These are phyloP conservation scores for Fusarium verrucosum DNA, from an alignment of 2,329 filamentous ascomycete species.

Conservation along the genomic window DNA sequence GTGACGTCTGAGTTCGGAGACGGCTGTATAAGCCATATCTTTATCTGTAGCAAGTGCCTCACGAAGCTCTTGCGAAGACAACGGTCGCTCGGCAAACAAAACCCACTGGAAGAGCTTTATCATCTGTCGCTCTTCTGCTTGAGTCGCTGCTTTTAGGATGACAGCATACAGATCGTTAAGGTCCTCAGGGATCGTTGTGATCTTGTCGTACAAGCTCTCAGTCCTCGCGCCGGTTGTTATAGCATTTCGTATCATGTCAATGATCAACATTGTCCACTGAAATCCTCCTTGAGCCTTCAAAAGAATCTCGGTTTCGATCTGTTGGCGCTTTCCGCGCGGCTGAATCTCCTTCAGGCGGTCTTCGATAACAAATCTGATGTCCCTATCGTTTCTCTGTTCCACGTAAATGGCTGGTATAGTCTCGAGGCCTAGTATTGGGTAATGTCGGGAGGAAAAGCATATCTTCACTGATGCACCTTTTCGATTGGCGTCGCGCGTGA, in stretches of 20 bases:
- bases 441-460: background rate
- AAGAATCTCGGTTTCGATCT: background rate
- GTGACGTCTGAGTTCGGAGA: background rate
- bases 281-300: background rate
- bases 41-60: background rate
- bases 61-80: background rate
- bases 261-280: background rate
- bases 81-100: fast-evolving
- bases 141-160: background rate
- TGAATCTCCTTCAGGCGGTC: fast-evolving
- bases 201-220: background rate
- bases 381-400: background rate
- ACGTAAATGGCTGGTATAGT: fast-evolving
- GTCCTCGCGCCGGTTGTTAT: background rate
- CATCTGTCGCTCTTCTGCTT: background rate
- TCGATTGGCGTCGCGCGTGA: fast-evolving
- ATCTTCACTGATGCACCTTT: background rate
- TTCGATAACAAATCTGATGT: background rate
- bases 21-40: fast-evolving
- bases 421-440: background rate
- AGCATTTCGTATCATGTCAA: background rate
- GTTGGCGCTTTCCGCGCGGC: fast-evolving
- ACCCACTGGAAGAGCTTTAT: background rate
- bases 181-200: background rate
- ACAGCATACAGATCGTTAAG: fast-evolving